A percentile compares a stretch with the other conserved stretches of the same genome.
These are phyloP conservation scores for Excoecaria agallocha DNA, from an alignment of 345 rosid species.

Conservation along the genomic window DNA sequence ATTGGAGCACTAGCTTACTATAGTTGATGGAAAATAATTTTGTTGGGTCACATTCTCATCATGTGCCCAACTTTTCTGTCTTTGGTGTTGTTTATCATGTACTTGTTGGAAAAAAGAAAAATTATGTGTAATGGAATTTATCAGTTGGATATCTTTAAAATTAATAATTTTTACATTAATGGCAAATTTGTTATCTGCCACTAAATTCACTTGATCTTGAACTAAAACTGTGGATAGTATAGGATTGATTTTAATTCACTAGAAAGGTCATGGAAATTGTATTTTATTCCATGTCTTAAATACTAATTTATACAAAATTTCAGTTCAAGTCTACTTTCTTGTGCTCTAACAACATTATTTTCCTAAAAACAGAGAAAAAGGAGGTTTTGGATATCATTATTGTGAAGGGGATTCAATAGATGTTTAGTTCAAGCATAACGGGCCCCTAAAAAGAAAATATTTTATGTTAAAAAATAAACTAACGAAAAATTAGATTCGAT, in stretches of 20 bases:
- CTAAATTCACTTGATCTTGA: background rate
- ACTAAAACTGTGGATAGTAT: too few relatives aligned
- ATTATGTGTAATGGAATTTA: constrained; percentile 16
- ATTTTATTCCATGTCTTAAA: too few relatives aligned
- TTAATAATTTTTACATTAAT: background rate
- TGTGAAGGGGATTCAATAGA: background rate
- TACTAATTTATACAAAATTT: too few relatives aligned
- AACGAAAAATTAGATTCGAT: too few relatives aligned
- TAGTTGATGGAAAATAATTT: constrained; percentile 17
- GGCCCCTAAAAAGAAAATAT: background rate
- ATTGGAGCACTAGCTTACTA: constrained; percentile 12
- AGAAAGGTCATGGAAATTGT: too few relatives aligned
- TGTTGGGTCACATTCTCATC: constrained; percentile 29
- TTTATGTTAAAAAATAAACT: too few relatives aligned
- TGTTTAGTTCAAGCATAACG: background rate
- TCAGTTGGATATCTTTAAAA: background rate
- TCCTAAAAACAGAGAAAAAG: background rate
- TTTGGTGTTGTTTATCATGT: constrained; percentile 23
- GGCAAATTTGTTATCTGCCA: background rate
- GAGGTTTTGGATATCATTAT: too few relatives aligned
- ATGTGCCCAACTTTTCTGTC: constrained; percentile 23
- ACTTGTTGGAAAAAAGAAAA: constrained; percentile 8
- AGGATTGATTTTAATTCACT: too few relatives aligned
- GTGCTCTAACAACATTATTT: too few relatives aligned
- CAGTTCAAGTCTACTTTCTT: too few relatives aligned